phyloP scores from a whole-genome alignment of 73 alveolate species.

The Symbiodinium natans region DNA sequence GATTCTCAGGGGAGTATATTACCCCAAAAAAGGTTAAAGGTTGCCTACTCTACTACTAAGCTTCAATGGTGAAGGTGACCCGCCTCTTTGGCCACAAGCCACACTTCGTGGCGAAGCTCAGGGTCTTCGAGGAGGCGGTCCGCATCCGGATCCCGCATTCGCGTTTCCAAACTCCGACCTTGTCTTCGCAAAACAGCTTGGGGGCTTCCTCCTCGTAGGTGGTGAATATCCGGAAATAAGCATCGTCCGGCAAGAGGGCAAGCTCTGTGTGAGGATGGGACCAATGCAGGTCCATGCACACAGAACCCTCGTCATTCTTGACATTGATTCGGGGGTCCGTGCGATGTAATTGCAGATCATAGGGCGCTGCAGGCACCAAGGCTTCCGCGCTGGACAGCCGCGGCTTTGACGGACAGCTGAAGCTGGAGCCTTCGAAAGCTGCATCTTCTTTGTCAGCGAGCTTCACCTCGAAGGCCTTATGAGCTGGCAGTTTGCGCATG shows the following conservation, averaged over 20 bases:
- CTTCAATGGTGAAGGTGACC: not conserved
- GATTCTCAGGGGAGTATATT: too few relatives aligned
- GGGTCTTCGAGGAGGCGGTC: not conserved
- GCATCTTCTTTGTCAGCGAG: not conserved
- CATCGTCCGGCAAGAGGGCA: not conserved
- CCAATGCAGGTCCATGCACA: not conserved
- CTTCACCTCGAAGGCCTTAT: conserved; percentile 1
- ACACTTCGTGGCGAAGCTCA: not conserved
- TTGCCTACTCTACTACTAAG: too few relatives aligned
- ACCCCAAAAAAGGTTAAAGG: too few relatives aligned
- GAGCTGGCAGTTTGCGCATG: not conserved
- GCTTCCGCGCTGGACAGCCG: not conserved
- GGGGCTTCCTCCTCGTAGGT: not conserved
- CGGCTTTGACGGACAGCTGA: conserved; percentile 9
- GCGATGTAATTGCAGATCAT: not conserved
- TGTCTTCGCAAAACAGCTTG: not conserved
- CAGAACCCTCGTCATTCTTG: not conserved
- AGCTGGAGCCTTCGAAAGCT: not conserved
- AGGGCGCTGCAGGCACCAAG: not conserved
- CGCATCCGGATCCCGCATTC: not conserved
- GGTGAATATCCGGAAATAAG: not conserved
- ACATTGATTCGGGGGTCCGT: not conserved
- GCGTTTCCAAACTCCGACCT: not conserved
- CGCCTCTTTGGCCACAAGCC: not conserved
- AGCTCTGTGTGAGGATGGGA: not conserved